These are phyloP conservation scores for Aspergillus sparsus DNA, from an alignment of 495 filamentous ascomycete genomes.

Conservation along the genomic window DNA sequence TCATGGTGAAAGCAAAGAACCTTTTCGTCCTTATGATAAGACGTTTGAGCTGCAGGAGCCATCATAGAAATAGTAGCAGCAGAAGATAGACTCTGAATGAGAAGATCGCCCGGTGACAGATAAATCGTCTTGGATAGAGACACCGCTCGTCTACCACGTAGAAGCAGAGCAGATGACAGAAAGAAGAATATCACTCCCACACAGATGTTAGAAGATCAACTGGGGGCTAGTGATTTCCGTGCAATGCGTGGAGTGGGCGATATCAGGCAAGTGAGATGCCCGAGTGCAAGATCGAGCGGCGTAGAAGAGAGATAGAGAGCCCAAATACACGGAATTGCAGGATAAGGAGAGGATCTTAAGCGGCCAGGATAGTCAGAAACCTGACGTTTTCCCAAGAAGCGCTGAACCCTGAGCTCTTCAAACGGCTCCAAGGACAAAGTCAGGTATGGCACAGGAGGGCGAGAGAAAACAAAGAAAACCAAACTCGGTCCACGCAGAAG, in stretches of 20 bases:
- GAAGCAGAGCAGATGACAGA: not conserved
- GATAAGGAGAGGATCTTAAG: not conserved
- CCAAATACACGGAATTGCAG: not conserved
- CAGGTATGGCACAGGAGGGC: not conserved
- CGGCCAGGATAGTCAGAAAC: not conserved
- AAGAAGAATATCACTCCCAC: not conserved
- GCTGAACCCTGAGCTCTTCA: not conserved
- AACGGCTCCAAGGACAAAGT: conserved; percentile 6
- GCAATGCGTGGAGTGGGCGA: too few relatives aligned
- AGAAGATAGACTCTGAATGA: conserved; percentile 5
- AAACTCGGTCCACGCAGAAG: not conserved
- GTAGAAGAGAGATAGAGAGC: not conserved
- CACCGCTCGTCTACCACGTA: not conserved
- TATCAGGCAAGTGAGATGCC: too few relatives aligned
- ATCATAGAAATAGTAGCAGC: conserved; percentile 39
- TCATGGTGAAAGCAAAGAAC: conserved; percentile 97
- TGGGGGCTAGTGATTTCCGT: not conserved
- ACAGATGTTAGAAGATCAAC: not conserved
- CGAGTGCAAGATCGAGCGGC: too few relatives aligned
- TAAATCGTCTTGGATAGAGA: not conserved
- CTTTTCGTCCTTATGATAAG: conserved; percentile 84
- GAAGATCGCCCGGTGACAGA: not conserved
- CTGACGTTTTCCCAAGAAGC: not conserved
- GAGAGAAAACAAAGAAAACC: not conserved
- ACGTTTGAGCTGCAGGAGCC: conserved; percentile 61